Evolutionary conservation across 2,329 filamentous ascomycete species (phyloP), one percentile per base, ranked within the genome.

Genomic region (Aquanectria penicillioides): DNA sequence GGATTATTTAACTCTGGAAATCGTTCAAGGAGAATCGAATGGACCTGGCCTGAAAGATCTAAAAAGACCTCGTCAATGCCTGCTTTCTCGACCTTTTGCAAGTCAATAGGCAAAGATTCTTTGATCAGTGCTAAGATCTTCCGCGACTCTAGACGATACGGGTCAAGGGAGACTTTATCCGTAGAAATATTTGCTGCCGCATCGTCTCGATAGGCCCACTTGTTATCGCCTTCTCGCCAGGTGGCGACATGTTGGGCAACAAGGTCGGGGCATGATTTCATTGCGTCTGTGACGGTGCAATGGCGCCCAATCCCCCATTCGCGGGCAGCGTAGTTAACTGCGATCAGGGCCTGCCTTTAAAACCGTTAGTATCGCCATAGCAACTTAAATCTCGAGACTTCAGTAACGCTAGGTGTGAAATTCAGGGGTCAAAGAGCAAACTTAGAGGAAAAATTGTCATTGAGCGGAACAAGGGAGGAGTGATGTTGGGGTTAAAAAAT

Each of bases 41-140:
- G 91, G 3, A 97, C 85, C 60, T 97, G 90, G 1, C 90, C 89
- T 9, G 93, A 97, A 46, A 99, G 77, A 75, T 99, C 95, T 59
- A 98, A 80, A 71, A 97, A 99, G 8, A 97, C 93, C 76, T 99
- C 95, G 73, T 99, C 95, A 53, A 98, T 91, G 70, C 93, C 90
- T 15, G 94, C 95, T 74, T 98, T 99, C 79, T 99, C 94, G 38
- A 97, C 87, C 69, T 83, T 87, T 72, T 93, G 91, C 61, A 88
- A 73, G 37, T 85, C 76, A 1, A 83, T 73, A 2, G 91, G 90
- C 38, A 97, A 77, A 28, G 81, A 80, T 5, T 90, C 89, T 71
- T 93, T 94, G 71, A 98, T 91, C 55, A 88, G 77, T 10, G 87
- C 85, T 68, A 98, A 74, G 57, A 98, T 97, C 77, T 85, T 90